Evolutionary conservation across 78 protist species (phyloP).

Genomic region (Dictyostelium purpureum): DNA sequence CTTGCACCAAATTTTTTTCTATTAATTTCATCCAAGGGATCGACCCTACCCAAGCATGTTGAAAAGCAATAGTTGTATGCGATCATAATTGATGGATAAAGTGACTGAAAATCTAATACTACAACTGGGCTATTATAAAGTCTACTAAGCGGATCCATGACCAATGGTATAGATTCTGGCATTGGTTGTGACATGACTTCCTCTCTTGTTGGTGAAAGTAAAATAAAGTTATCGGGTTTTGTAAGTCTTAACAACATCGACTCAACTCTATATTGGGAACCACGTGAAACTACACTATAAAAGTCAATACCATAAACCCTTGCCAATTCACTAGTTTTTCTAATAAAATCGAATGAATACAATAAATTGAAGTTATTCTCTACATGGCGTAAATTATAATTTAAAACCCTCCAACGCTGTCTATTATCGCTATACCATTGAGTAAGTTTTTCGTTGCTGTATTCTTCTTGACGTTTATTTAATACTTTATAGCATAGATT

Average conservation of each 20-base stretch:
- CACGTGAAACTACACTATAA: constrained; percentile 86
- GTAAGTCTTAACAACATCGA: constrained; percentile 91
- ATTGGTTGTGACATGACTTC: constrained; percentile 56
- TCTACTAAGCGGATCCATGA: constrained; percentile 91
- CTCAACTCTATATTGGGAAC: constrained; percentile 97
- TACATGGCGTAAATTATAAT: not conserved
- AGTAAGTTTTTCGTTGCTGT: constrained; percentile 33
- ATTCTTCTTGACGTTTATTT: constrained; percentile 48
- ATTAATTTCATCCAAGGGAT: not conserved
- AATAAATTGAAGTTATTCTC: constrained; percentile 35
- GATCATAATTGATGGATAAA: constrained; percentile 97
- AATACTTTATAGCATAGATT: constrained; percentile 66
- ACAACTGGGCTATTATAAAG: constrained; percentile 92
- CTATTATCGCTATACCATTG: constrained; percentile 44
- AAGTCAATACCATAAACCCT: constrained; percentile 95
- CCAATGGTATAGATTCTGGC: constrained; percentile 93
- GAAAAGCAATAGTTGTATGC: constrained; percentile 97
- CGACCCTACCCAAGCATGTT: constrained; percentile 67
- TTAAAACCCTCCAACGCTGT: constrained; percentile 46
- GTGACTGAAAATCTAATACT: constrained; percentile 96
- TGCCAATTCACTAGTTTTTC: constrained; percentile 93
- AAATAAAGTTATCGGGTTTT: constrained; percentile 76
- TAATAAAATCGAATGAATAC: constrained; percentile 81
- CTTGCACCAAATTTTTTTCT: constrained; percentile 66
- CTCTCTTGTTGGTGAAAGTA: constrained; percentile 85